Base-by-base conservation (phyloP, 306 rosid species). In the Lupinus albus region DNA sequence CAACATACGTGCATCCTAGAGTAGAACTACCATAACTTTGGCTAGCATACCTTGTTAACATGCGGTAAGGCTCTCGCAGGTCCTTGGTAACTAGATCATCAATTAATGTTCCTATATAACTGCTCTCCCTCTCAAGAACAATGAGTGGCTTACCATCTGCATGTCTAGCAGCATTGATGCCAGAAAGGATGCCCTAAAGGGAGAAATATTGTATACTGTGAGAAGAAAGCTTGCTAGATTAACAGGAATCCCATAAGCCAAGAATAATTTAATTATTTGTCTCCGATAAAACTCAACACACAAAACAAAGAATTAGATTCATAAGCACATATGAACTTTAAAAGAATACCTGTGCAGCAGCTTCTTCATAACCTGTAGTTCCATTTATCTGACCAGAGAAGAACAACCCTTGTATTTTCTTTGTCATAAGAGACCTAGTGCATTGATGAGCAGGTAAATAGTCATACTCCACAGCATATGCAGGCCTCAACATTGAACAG, bases 371-470 rank as follows among this genome's bases (percentile, higher is more conserved):
- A 79, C 98, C 98, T 3, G 98, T 92, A 56, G 98, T 92, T 73
- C 98, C 97, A 77, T 92, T 92, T 80, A 89, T 89, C 86, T 92
- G 98, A 78, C 98, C 98, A 42, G 98, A 89, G 84, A 92, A 89
- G 86, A 92, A 92, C 82, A 92, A 85, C 35, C 98, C 97, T 74
- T 81, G 85, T 53, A 92, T 78, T 83, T 82, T 92, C 86, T 92
- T 92, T 5, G 98, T 92, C 98, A 89, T 92, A 28, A 92, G 95
- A 81, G 97, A 86, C 75, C 91, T 87, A 70, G 84, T 13, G 36
- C 98, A 92, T 72, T 92, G 96, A 85, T 92, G 78, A 80, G 98
- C 93, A 42, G 95, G 98, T 77, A 92, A 83, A 87, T 74, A 92
- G 61, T 92, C 95, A 77, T 92, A 92, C 80, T 92, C 98, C 66